These are phyloP conservation scores for Phylloporus arenicola DNA, from an alignment of 768 basidiomycete species.

Conservation along the genomic window DNA sequence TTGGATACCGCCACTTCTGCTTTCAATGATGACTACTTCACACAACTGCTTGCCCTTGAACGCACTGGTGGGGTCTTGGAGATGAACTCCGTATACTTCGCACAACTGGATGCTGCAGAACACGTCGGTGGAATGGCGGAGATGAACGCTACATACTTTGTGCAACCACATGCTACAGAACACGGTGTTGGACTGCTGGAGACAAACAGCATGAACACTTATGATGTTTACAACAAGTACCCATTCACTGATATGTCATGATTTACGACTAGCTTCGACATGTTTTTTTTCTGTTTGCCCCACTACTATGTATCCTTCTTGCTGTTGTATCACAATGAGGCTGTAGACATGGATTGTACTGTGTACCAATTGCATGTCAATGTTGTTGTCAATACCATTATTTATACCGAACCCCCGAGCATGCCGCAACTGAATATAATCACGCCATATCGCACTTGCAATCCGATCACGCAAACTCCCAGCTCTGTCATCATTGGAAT, in stretches of 20 bases:
- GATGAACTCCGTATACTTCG: too few relatives aligned
- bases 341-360: not conserved
- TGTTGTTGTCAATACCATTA: too few relatives aligned
- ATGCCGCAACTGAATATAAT: not conserved
- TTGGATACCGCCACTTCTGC: not conserved
- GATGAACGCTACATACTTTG: too few relatives aligned
- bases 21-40: not conserved
- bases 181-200: not conserved
- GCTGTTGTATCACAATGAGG: too few relatives aligned
- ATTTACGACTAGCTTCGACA: too few relatives aligned
- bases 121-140: too few relatives aligned
- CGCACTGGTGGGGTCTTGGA: too few relatives aligned
- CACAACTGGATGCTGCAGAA: not conserved
- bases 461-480: not conserved
- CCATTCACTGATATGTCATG: too few relatives aligned
- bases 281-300: too few relatives aligned
- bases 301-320: too few relatives aligned
- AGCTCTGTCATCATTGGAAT: not conserved
- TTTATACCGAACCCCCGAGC: not conserved
- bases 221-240: not conserved
- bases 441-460: not conserved
- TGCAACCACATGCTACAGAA: too few relatives aligned
- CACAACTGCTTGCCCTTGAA: too few relatives aligned
- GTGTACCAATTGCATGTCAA: not conserved
- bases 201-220: not conserved